Conservation (phyloP, 2,329 filamentous ascomycete species). For the Colletotrichum melonis region DNA sequence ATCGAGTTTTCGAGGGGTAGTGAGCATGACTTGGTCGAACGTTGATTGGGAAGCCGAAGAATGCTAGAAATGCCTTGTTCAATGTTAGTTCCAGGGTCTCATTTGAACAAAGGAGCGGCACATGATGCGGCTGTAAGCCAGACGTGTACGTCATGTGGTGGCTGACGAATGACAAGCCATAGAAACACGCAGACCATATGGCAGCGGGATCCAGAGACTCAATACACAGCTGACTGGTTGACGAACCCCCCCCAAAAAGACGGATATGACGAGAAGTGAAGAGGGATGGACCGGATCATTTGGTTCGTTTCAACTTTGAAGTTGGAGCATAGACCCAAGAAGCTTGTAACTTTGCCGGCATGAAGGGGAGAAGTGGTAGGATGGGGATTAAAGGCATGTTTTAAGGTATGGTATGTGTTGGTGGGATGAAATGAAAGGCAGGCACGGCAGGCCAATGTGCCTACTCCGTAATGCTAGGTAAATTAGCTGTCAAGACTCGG, state of each 20-base stretch:
- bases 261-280: neutral
- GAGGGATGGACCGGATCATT: conserved; percentile 4
- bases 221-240: conserved; percentile 16
- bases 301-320: conserved; percentile 23
- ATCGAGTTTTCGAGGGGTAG: neutral
- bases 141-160: conserved; percentile 32
- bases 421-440: neutral
- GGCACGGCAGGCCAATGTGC: too few relatives aligned
- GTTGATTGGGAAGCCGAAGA: neutral
- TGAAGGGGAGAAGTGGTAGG: conserved; percentile 5
- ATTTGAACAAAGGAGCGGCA: conserved; percentile 25
- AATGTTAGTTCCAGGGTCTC: conserved; percentile 15
- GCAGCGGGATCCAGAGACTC: neutral
- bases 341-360: conserved; percentile 20
- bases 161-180: conserved; percentile 22
- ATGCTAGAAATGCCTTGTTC: neutral
- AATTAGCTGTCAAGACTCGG: neutral
- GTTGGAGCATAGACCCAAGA: neutral
- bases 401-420: neutral
- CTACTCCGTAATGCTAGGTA: neutral
- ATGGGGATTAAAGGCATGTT: conserved; percentile 17
- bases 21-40: neutral
- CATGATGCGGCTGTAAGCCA: conserved; percentile 31
- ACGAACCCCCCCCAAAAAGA: neutral
- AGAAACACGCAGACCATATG: neutral